Conservation (phyloP, 2,329 filamentous ascomycete species). For the Boeremia exigua region DNA sequence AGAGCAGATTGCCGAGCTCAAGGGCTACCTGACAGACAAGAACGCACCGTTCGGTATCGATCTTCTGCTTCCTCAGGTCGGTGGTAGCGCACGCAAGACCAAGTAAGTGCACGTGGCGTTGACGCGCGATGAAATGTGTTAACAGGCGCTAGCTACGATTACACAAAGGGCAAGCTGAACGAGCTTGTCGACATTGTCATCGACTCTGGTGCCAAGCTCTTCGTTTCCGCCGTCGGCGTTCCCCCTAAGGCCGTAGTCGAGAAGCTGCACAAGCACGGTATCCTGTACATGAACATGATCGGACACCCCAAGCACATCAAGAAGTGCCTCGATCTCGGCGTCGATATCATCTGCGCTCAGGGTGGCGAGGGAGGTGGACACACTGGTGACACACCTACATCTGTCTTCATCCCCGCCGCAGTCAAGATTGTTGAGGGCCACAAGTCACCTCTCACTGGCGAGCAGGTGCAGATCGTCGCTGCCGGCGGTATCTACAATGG, state of each 20-base stretch:
- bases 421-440: conserved; percentile 79
- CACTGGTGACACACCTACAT: conserved; percentile 91
- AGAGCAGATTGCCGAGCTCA: conserved; percentile 94
- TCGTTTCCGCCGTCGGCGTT: conserved; percentile 95
- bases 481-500: conserved; percentile 95
- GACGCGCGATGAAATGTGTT: not conserved
- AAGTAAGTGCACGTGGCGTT: conserved; percentile 62
- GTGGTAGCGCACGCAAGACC: conserved; percentile 91
- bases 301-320: conserved; percentile 98
- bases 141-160: conserved; percentile 78
- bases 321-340: conserved; percentile 88
- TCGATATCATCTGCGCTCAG: conserved; percentile 97
- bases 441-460: conserved; percentile 85
- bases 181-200: conserved; percentile 92
- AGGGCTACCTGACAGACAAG: conserved; percentile 86
- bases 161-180: conserved; percentile 97
- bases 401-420: conserved; percentile 89
- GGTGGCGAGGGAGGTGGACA: conserved; percentile 97
- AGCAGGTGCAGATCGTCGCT: conserved; percentile 88
- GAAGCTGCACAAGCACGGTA: conserved; percentile 81
- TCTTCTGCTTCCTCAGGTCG: conserved; percentile 90
- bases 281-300: conserved; percentile 99
- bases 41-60: conserved; percentile 95
- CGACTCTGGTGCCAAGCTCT: conserved; percentile 86
- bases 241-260: conserved; percentile 90